phyloP scores from a whole-genome alignment of 208 protist species.

The Crithidia acanthocephali region DNA sequence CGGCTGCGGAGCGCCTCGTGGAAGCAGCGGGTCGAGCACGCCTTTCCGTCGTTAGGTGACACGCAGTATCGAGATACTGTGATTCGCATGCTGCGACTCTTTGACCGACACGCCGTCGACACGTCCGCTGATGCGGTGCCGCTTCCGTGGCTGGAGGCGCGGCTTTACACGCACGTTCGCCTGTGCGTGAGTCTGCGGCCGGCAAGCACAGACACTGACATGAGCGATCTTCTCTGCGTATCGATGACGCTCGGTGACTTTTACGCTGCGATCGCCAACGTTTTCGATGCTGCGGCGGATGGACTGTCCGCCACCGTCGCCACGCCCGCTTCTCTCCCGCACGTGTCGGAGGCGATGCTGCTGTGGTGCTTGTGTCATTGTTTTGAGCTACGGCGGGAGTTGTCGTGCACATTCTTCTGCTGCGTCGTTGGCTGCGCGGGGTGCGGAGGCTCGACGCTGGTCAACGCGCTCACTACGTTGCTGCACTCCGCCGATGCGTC shows the following conservation, averaged over 20 bases:
- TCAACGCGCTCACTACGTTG: conserved; percentile 9
- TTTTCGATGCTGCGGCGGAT: conserved; percentile 3
- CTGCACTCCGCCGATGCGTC: neutral
- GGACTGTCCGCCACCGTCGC: neutral
- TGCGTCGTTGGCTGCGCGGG: conserved; percentile 27
- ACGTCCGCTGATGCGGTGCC: conserved; percentile 14
- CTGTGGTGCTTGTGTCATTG: conserved; percentile 54
- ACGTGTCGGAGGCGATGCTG: conserved; percentile 24
- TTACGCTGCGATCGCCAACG: conserved; percentile 8
- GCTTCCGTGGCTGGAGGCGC: conserved; percentile 48
- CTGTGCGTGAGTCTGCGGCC: conserved; percentile 23
- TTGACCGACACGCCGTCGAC: conserved; percentile 21
- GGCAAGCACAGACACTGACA: conserved; percentile 31
- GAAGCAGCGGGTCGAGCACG: conserved; percentile 42
- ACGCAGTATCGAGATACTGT: conserved; percentile 39
- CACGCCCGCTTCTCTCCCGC: conserved; percentile 8
- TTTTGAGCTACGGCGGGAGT: conserved; percentile 50
- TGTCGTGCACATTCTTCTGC: conserved; percentile 22
- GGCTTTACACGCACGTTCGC: conserved; percentile 37
- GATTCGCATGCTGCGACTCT: conserved; percentile 34
- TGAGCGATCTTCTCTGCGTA: conserved; percentile 40
- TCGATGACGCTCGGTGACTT: conserved; percentile 31
- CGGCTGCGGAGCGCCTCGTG: conserved; percentile 38
- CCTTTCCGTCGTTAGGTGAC: conserved; percentile 40
- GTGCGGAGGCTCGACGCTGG: conserved; percentile 26